Base-by-base conservation (phyloP, 2,329 filamentous ascomycete genomes). In the Alternaria viburni region DNA sequence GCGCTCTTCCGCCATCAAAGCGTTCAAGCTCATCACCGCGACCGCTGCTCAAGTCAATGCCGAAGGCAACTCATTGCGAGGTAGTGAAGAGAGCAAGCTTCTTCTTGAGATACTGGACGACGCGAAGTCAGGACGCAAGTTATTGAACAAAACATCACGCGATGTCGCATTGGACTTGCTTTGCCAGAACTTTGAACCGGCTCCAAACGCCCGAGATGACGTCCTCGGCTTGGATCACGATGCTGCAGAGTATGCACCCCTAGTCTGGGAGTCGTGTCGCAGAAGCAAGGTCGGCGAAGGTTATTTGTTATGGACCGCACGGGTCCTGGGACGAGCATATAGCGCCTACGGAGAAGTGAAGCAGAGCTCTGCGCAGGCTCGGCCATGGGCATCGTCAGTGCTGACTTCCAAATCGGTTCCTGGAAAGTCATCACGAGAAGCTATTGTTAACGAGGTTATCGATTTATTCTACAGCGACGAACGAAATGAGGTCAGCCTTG, bases 291-390 rank as follows among this genome's bases (percentile, higher is more conserved):
- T 90, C 15, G 91, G 89, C 59, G 82, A 87, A 25, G 86, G 88
- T 15, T 97, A 96, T 76, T 82, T 93, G 1, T 83, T 92, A 1
- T 99, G 96, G 96, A 91, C 92, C 47, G 94, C 92, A 4, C 87
- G 90, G 66, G 91, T 94, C 3, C 84, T 98, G 47, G 96, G 96
- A 8, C 88, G 93, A 75, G 90, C 93, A 0, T 98, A 77, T 57
- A 72, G 74, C 45, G 74, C 91, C 15, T 92, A 89, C 26, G 93
- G 93, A 2, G 84, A 88, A 58, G 85, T 93, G 6, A 87, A 89
- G 36, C 70, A 68, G 19, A 72, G 54, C 36, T 64, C 71, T 4
- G 58, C 68, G 13, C 67, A 67, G 21, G 67, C 70, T 36, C 68
- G 64, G 60, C 67, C 78, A 65, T 70, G 80, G 78, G 66, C 70